Base-by-base conservation (phyloP, 2,329 filamentous ascomycete genomes). In the Monilinia polystroma region DNA sequence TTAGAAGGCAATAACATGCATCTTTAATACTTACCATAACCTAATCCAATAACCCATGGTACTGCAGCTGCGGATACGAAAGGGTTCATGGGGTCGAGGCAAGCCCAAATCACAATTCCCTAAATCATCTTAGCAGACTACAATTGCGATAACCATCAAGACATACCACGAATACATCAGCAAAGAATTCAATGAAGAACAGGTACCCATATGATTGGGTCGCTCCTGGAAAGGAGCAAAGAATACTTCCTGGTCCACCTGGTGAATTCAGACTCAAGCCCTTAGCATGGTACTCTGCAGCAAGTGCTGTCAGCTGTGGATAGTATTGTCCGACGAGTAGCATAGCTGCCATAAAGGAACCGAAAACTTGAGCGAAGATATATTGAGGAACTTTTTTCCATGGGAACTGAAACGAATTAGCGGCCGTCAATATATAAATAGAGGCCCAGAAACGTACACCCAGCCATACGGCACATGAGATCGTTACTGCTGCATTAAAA, bases 151-250 rank as follows among this genome's bases (percentile, higher is more conserved):
- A 38, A 23, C 8, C 49, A 16, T 58, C 49, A 16, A 10, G 38
- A 35, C 68, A 67, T 54, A 72, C 72, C 66, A 87, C 82, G 75
- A 86, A 86, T 66, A 76, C 78, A 72, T 84, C 82, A 38, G 84
- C 84, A 70, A 87, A 85, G 73, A 84, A 87, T 72, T 87, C 85
- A 67, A 83, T 83, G 63, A 86, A 74, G 76, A 87, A 84, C 0
- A 87, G 73, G 72, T 83, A 86, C 18, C 84, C 85, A 51, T 83
- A 77, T 7, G 79, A 82, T 72, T 86, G 82, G 20, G 76, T 79
- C 0, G 79, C 71, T 32, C 77, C 79, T 0, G 84, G 84, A 72
- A 85, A 85, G 3, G 82, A 78, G 75, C 81, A 85, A 12, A 87
- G 78, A 53, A 87, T 82, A 57, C 80, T 82, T 3, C 84, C 84